Evolutionary conservation across 2,329 filamentous ascomycete genomes (phyloP), one percentile per base, ranked within the genome.

Genomic region (Parafenestella ontariensis): DNA sequence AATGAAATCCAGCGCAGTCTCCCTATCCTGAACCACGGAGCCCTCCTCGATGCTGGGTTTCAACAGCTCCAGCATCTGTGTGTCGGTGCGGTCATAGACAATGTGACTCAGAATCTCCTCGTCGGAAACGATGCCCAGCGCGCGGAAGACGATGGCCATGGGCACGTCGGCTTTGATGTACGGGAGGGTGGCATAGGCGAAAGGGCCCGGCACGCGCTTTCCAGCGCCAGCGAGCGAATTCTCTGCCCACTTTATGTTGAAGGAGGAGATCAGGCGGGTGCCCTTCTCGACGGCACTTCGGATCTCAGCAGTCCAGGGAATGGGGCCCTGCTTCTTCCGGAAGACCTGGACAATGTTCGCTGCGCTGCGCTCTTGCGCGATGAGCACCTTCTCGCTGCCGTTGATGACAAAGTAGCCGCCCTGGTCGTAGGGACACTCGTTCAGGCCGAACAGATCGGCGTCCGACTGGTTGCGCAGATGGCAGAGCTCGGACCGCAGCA

Each of bases 341-440:
- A 99, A 99, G 24, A 99, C 94, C 78, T 99, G 95, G 5, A 99
- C 95, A 54, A 98, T 99, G 73, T 99, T 99, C 72, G 94, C 95
- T 36, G 95, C 95, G 73, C 93, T 97, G 59, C 95, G 90, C 78
- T 99, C 95, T 76, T 99, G 95, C 1, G 95, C 95, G 69, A 99
- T 99, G 65, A 99, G 81, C 20, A 99, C 95, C 83, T 99, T 99
- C 75, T 99, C 95, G 77, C 91, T 96, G 39, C 95, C 95, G 79
- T 99, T 99, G 83, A 99, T 99, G 69, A 99, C 92, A 73, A 99
- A 99, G 78, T 99, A 99, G 63, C 95, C 95, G 65, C 95, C 95
- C 72, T 97, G 95, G 71, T 99, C 95, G 76, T 97, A 99, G 0
- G 95, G 95, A 65, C 95, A 99, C 78, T 99, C 95, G 72, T 96